phyloP scores from a whole-genome alignment of 78 protist genomes.

The Creolimax fragrantissima region DNA sequence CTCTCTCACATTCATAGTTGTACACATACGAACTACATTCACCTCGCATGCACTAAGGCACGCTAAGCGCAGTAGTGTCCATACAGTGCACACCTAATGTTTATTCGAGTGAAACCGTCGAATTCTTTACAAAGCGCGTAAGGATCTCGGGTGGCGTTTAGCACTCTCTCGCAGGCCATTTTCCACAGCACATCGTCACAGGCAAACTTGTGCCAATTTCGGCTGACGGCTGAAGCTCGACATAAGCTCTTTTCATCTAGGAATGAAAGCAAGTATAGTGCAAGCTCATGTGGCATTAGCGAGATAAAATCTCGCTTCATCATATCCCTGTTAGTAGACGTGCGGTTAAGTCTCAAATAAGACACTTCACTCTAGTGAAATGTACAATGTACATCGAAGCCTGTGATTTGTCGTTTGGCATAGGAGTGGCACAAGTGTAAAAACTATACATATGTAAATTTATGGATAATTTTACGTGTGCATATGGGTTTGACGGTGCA shows the following conservation, averaged over 20 bases:
- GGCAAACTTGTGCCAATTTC: neutral
- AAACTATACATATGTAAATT: too few species aligned
- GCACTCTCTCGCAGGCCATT: neutral
- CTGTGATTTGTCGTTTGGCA: too few species aligned
- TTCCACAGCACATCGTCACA: neutral
- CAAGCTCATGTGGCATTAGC: slow-evolving; percentile 2
- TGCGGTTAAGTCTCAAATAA: too few species aligned
- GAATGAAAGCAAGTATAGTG: neutral
- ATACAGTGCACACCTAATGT: neutral
- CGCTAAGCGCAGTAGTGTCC: too few species aligned
- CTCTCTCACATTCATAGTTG: too few species aligned
- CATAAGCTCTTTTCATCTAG: neutral
- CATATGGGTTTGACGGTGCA: too few species aligned
- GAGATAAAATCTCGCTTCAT: slow-evolving; percentile 4
- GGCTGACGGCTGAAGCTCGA: neutral
- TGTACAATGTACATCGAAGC: too few species aligned
- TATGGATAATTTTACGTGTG: too few species aligned
- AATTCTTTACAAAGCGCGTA: neutral
- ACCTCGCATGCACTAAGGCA: too few species aligned
- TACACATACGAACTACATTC: too few species aligned
- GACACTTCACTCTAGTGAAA: too few species aligned
- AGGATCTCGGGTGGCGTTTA: neutral
- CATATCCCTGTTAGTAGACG: neutral
- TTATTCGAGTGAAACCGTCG: neutral
- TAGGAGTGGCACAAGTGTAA: too few species aligned